phyloP scores from a whole-genome alignment of 345 rosid species.

The Angophora floribunda region DNA sequence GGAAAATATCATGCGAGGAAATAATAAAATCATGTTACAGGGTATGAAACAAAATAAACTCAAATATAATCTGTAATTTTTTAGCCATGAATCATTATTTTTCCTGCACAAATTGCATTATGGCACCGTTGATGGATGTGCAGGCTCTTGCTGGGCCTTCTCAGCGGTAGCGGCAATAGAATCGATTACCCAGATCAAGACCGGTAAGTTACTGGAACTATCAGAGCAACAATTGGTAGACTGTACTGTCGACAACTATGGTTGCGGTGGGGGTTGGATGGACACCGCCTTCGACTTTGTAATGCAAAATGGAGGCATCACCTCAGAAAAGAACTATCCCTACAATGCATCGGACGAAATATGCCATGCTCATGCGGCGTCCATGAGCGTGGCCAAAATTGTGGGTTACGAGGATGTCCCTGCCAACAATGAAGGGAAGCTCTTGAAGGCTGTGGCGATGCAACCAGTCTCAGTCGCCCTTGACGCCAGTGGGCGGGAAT shows the following conservation, averaged over 20 bases:
- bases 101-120: not conserved
- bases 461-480: slow-evolving; percentile 49
- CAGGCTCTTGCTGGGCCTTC: slow-evolving; percentile 68
- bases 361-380: slow-evolving; percentile 10
- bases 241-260: slow-evolving; percentile 18
- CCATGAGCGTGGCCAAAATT: slow-evolving; percentile 7
- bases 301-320: slow-evolving; percentile 23
- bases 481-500: slow-evolving; percentile 7
- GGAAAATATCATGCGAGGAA: not conserved
- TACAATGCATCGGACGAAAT: slow-evolving; percentile 17
- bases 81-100: not conserved
- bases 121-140: not conserved
- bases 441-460: slow-evolving; percentile 34
- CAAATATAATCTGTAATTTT: not conserved
- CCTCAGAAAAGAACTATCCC: slow-evolving; percentile 33
- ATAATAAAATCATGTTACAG: not conserved
- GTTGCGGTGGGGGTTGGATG: slow-evolving; percentile 37
- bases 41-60: not conserved
- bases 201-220: slow-evolving; percentile 29
- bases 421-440: slow-evolving; percentile 30
- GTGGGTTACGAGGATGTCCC: slow-evolving; percentile 30
- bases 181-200: slow-evolving; percentile 28
- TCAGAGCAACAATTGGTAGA: slow-evolving; percentile 60
- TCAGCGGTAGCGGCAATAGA: slow-evolving; percentile 50
- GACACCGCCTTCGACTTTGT: slow-evolving; percentile 31